Percentiles rank a stretch among this genome's conserved stretches.
Evolutionary conservation across 768 basidiomycete species (phyloP).

Genomic region (Mycena epipterygia): DNA sequence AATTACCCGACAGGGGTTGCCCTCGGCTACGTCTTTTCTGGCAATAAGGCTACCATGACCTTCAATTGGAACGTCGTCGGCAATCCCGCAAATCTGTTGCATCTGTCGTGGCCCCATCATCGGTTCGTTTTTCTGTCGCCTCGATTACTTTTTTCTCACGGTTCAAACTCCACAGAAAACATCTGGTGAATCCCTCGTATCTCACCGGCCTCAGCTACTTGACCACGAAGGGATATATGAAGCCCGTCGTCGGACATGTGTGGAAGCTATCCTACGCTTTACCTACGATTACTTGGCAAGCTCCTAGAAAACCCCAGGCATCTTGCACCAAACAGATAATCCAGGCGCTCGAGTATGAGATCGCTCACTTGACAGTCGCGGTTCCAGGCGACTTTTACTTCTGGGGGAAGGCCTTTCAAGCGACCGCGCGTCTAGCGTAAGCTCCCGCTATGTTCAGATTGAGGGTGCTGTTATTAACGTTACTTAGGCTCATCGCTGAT

Average conservation of each 20-base stretch:
- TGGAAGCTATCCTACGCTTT: conserved; percentile 49
- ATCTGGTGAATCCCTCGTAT: conserved; percentile 42
- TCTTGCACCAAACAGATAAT: conserved; percentile 46
- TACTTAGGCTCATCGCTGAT: conserved; percentile 48
- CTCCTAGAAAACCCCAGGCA: conserved; percentile 47
- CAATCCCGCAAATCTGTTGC: conserved; percentile 45
- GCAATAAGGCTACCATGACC: conserved; percentile 44
- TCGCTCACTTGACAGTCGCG: conserved; percentile 60
- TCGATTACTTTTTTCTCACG: conserved; percentile 8
- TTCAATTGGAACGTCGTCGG: conserved; percentile 50
- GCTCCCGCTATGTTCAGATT: conserved; percentile 14
- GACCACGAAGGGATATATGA: conserved; percentile 51
- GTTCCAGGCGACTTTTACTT: conserved; percentile 55
- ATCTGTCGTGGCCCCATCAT: conserved; percentile 53
- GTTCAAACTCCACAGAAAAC: conserved; percentile 37
- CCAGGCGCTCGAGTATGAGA: conserved; percentile 61
- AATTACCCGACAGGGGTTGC: conserved; percentile 47
- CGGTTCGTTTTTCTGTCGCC: conserved; percentile 34
- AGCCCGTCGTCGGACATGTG: conserved; percentile 47
- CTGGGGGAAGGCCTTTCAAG: conserved; percentile 47
- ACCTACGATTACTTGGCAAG: conserved; percentile 49
- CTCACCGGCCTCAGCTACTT: conserved; percentile 46
- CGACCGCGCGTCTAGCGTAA: conserved; percentile 47
- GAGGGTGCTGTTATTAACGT: not conserved
- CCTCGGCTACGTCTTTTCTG: conserved; percentile 46